Evolutionary conservation across 1,139 yeast genomes (phyloP), one percentile per base, ranked within the genome.

Genomic region (Zygoascus sp.): DNA sequence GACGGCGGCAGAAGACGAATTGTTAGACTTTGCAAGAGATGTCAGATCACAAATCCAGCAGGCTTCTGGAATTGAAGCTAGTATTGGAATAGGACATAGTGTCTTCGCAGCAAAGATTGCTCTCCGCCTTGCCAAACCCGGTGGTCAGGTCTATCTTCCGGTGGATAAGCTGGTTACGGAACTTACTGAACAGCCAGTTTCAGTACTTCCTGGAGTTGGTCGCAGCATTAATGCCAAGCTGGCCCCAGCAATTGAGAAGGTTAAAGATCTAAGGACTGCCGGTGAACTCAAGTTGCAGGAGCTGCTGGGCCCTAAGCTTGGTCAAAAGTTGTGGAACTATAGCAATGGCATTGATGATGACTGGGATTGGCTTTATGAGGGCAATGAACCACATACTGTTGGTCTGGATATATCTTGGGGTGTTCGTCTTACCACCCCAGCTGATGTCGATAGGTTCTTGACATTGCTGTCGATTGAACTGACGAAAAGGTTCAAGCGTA

Each of bases 381-480:
- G 77, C 34, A 71, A 72, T 20, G 70, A 75, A 0, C 73, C 95
- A 27, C 88, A 87, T 57, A 77, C 95, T 0, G 76, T 92, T 0
- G 88, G 96, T 0, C 87, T 88, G 9, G 97, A 92, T 62, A 84
- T 92, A 28, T 87, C 89, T 53, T 92, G 88, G 82, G 97, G 96
- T 0, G 85, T 92, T 0, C 63, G 97, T 45, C 84, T 90, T 52
- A 76, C 79, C 23, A 70, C 68, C 0, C 70, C 75, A 20, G 63
- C 65, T 1, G 87, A 90, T 56, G 77, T 83, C 21, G 90, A 83
- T 50, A 59, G 52, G 3, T 92, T 92, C 59, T 61, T 87, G 16
- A 67, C 72, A 42, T 67, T 78, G 32, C 66, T 90, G 44, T 71
- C 83, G 0, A 66, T 67, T 28, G 96, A 89, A 58, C 61, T 92